Conservation (phyloP, 139 green algal species). For the Auxenochlorella pyrenoidosa region DNA sequence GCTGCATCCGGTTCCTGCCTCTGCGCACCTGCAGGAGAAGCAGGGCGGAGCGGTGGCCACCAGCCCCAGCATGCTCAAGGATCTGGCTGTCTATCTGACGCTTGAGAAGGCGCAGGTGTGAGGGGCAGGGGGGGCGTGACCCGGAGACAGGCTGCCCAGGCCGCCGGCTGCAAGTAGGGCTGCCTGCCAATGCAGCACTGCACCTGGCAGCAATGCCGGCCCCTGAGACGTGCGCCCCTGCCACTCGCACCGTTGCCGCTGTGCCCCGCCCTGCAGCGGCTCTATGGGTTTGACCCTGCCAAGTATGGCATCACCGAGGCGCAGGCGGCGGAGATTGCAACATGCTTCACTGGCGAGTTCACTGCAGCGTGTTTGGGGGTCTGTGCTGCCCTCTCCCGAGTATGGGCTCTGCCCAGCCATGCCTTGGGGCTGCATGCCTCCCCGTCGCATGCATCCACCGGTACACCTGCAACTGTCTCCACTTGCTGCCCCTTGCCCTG, state of each 20-base stretch:
- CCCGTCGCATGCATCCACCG: no score
- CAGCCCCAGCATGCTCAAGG: conserved; percentile 56
- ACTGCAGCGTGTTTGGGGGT: no score
- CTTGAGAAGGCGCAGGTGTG: conserved; percentile 64
- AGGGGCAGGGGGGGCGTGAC: no score
- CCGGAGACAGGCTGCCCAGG: no score
- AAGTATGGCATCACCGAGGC: conserved; percentile 67
- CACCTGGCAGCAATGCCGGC: no score
- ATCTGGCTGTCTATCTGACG: conserved; percentile 80
- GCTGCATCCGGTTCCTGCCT: not conserved
- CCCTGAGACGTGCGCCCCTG: no score
- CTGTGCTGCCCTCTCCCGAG: no score
- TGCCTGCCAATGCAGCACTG: no score
- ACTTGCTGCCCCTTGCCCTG: not conserved
- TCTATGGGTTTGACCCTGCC: conserved; percentile 69
- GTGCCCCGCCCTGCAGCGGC: conserved; percentile 39
- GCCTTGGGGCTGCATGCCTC: no score
- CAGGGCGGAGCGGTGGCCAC: not conserved
- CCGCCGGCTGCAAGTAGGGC: no score
- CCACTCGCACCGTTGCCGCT: no score
- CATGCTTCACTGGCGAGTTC: conserved; percentile 45
- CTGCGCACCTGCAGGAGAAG: conserved; percentile 11
- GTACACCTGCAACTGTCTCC: not conserved
- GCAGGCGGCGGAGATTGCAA: conserved; percentile 76
- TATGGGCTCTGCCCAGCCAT: no score